Evolutionary conservation across 768 basidiomycete species (phyloP), one percentile per base, ranked within the genome.

Genomic region (Clitopilus passeckerianus): DNA sequence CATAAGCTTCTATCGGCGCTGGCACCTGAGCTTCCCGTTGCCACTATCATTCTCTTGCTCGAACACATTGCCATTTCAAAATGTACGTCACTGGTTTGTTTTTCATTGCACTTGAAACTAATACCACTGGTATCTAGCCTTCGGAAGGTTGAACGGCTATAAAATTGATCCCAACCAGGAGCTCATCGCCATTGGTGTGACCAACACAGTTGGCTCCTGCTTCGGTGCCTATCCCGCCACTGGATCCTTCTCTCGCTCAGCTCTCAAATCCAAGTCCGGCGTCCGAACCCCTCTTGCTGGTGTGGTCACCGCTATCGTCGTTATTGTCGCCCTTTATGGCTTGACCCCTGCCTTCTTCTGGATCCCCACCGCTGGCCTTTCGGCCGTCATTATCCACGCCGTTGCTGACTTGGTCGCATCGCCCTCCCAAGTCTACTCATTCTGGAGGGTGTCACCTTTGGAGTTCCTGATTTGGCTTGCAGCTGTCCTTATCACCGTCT

Each of bases 61-160:
- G 96, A 98, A 72, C 97, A 99, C 74, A 98, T 98, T 60, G 90
- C 95, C 30, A 99, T 99, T 64, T 85, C 91, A n/a, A 96, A 95
- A 74, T 91, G 91, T 90, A 59, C 7, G 64, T 30, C 46, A 22
- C 12, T 50, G 9, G n/a, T n/a, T 18, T 20, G 20, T 50, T n/a
- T 41, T 2, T n/a, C n/a, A 12, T 41, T 12, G 12, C 37, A 15
- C 46, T 23, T 12, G 12, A 5, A 41, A 50, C 46, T 23, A 10
- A 50, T 50, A 7, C 5, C 20, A 1, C 16, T 16, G 12, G 16
- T 58, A n/a, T 20, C 5, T 65, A 93, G 90, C 94, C 1, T 98
- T 98, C 71, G 96, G 95, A 56, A 89, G 97, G 63, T 70, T 98
- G 64, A 98, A 98, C 70, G 87, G 87, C 20, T 99, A 99, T 79